Conservation (phyloP, 73 alveolate species). For the Paramecium biaurelia region DNA sequence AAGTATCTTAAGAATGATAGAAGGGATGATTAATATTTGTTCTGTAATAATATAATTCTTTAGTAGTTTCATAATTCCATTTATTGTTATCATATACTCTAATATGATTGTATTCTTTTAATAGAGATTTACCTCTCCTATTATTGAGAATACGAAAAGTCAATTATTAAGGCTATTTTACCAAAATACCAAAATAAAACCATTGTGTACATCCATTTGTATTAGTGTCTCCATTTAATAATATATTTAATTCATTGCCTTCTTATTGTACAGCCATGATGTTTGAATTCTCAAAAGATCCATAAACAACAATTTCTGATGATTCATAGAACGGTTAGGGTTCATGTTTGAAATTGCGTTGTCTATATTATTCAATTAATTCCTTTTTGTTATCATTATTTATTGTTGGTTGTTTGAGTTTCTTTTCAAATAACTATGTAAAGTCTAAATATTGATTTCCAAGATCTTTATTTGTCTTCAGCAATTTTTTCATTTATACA, state of each 20-base stretch:
- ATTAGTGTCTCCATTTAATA: conserved; percentile 41
- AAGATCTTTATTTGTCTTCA: conserved; percentile 18
- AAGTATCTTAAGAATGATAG: background rate
- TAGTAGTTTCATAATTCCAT: conserved; percentile 30
- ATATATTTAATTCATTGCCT: background rate
- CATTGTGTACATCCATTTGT: conserved; percentile 61
- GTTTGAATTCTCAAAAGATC: conserved; percentile 33
- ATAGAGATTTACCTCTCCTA: conserved; percentile 49
- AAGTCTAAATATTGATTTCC: conserved; percentile 32
- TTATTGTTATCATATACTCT: background rate
- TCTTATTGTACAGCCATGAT: conserved; percentile 18
- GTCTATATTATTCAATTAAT: background rate
- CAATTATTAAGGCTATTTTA: background rate
- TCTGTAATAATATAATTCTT: conserved; percentile 10
- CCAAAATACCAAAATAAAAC: conserved; percentile 62
- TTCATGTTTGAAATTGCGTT: background rate
- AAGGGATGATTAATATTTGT: conserved; percentile 40
- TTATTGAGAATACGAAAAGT: conserved; percentile 40
- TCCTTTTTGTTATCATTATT: background rate
- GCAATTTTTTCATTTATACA: conserved; percentile 9
- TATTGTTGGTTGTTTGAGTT: conserved; percentile 7
- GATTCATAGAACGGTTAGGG: conserved; percentile 22
- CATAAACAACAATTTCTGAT: background rate
- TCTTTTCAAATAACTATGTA: conserved; percentile 14
- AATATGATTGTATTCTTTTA: conserved; percentile 35